These are phyloP conservation scores for Aspergillus pseudotamarii DNA, from an alignment of 2,329 filamentous ascomycete genomes.

Conservation along the genomic window DNA sequence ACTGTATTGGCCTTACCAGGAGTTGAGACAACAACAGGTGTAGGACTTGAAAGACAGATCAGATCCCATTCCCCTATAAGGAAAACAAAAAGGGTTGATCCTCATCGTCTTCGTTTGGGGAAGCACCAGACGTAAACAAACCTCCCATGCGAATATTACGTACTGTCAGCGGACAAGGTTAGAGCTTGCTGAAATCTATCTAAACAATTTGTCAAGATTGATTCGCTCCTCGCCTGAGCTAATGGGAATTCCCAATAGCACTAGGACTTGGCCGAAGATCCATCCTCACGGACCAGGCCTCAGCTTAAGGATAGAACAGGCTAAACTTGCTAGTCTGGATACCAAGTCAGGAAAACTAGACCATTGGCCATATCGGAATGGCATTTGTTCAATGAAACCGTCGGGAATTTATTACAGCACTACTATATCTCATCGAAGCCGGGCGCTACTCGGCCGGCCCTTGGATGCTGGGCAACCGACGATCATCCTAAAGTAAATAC, in stretches of 20 bases:
- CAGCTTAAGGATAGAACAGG: background rate
- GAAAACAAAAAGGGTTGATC: background rate
- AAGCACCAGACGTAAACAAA: background rate
- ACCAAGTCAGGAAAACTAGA: background rate
- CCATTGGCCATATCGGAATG: background rate
- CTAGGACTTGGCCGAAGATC: constrained; percentile 15
- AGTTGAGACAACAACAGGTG: background rate
- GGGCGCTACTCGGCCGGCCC: background rate
- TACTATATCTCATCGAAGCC: background rate
- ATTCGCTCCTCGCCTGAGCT: background rate
- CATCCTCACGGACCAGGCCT: constrained; percentile 12
- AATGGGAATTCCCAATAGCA: background rate
- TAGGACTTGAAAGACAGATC: background rate
- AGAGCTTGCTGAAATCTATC: background rate
- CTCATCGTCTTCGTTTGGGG: background rate
- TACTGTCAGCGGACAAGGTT: background rate
- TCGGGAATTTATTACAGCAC: background rate
- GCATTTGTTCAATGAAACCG: background rate
- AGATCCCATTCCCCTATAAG: background rate
- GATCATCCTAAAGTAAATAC: background rate
- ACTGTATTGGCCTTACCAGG: background rate
- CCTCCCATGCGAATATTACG: background rate
- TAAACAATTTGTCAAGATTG: background rate
- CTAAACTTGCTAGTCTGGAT: background rate
- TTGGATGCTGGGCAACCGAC: background rate